These are phyloP conservation scores for Hericium alpestre DNA, from an alignment of 768 basidiomycete species.

Conservation along the genomic window DNA sequence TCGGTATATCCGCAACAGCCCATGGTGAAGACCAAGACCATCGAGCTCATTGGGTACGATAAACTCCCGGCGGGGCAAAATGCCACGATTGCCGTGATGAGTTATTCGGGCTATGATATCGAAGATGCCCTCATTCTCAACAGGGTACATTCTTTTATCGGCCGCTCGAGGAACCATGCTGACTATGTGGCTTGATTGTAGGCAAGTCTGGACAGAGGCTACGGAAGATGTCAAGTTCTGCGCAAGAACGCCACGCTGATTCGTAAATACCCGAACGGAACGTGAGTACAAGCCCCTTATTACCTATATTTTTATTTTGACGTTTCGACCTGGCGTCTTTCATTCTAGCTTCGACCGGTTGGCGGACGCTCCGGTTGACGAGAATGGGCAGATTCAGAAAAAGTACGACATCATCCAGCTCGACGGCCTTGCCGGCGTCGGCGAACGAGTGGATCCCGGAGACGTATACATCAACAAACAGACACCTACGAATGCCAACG, in stretches of 20 bases:
- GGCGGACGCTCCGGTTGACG: slow-evolving; percentile 83
- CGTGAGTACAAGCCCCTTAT: slow-evolving; percentile 43
- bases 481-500: slow-evolving; percentile 86
- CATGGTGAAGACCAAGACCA: slow-evolving; percentile 99
- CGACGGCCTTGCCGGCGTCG: slow-evolving; percentile 92
- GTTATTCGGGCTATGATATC: slow-evolving; percentile 98
- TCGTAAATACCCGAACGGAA: slow-evolving; percentile 93
- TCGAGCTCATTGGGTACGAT: slow-evolving; percentile 94
- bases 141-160: slow-evolving; percentile 33
- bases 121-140: slow-evolving; percentile 97
- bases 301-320: too few species aligned
- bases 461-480: slow-evolving; percentile 98
- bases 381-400: slow-evolving; percentile 68
- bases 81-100: slow-evolving; percentile 98
- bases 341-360: slow-evolving; percentile 73
- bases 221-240: slow-evolving; percentile 94
- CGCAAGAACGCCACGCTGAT: slow-evolving; percentile 92
- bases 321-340: background rate
- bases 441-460: slow-evolving; percentile 85
- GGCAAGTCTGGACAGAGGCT: slow-evolving; percentile 95
- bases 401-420: slow-evolving; percentile 85
- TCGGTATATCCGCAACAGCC: slow-evolving; percentile 98
- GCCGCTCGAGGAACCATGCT: background rate
- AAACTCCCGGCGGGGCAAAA: slow-evolving; percentile 96
- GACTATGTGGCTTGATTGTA: slow-evolving; percentile 19